These are phyloP conservation scores for Tetracladium setigerum DNA, from an alignment of 495 filamentous ascomycete genomes.

Conservation along the genomic window DNA sequence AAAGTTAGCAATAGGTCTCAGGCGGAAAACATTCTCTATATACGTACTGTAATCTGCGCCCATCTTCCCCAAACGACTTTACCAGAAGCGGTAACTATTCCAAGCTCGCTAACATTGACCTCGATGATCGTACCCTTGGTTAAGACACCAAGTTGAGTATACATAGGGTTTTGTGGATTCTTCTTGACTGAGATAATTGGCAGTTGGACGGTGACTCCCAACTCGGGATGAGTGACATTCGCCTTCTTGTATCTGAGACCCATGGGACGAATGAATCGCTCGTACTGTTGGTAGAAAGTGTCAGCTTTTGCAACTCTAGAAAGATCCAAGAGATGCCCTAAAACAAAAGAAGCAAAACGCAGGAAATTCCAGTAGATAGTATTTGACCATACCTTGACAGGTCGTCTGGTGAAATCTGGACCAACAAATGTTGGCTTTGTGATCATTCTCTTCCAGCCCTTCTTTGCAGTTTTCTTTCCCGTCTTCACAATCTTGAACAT, in stretches of 20 bases:
- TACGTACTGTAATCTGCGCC: slow-evolving; percentile 53
- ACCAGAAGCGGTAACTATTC: slow-evolving; percentile 83
- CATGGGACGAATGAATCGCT: slow-evolving; percentile 57
- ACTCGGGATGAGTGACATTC: slow-evolving; percentile 82
- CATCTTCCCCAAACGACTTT: slow-evolving; percentile 91
- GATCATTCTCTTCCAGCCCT: slow-evolving; percentile 79
- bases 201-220: slow-evolving; percentile 84
- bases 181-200: slow-evolving; percentile 96
- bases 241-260: slow-evolving; percentile 82
- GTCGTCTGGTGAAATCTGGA: slow-evolving; percentile 77
- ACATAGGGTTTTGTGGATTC: slow-evolving; percentile 93
- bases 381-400: slow-evolving; percentile 52
- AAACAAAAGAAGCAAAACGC: too few relatives aligned
- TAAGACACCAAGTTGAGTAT: slow-evolving; percentile 88
- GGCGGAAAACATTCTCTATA: too few relatives aligned
- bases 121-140: slow-evolving; percentile 94
- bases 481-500: slow-evolving; percentile 99
- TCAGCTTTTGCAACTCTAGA: too few relatives aligned
- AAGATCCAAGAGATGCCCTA: too few relatives aligned
- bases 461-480: slow-evolving; percentile 54
- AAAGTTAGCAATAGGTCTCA: too few relatives aligned
- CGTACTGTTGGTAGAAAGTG: slow-evolving; percentile 41
- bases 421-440: slow-evolving; percentile 73
- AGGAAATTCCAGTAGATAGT: too few relatives aligned
- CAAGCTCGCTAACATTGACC: slow-evolving; percentile 91